phyloP scores from a whole-genome alignment of 2,329 filamentous ascomycete genomes.

The Orbilia oligospora region DNA sequence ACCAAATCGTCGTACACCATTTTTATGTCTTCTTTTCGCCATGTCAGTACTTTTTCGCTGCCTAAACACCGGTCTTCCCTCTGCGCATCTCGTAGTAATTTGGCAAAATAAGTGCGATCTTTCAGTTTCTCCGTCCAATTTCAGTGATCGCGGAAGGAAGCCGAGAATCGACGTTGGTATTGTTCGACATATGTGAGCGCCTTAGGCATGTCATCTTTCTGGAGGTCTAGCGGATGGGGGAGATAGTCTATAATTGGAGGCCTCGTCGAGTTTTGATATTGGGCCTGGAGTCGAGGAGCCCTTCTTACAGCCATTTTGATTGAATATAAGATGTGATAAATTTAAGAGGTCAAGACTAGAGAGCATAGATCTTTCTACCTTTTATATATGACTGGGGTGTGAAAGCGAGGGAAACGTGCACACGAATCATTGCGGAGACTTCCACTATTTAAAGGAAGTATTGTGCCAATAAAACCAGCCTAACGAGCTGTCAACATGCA shows the following conservation, averaged over 20 bases:
- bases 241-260: not conserved
- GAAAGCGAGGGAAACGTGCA: not conserved
- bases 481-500: constrained; percentile 1
- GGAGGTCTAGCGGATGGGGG: not conserved
- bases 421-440: too few species aligned
- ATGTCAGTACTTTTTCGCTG: not conserved
- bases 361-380: not conserved
- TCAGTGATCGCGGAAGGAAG: not conserved
- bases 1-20: not conserved
- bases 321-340: too few species aligned
- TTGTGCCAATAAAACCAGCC: not conserved
- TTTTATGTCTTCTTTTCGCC: constrained; percentile 7
- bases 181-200: constrained; percentile 6
- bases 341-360: too few species aligned
- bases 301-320: too few species aligned
- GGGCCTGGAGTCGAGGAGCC: too few species aligned
- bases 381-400: not conserved
- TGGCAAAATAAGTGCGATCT: not conserved
- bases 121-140: not conserved
- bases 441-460: not conserved
- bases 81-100: not conserved
- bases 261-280: too few species aligned
- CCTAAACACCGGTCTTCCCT: not conserved
- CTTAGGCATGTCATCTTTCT: too few species aligned
- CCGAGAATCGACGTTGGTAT: constrained; percentile 7